Conservation (phyloP, 2,329 filamentous ascomycete genomes). For the Ophiostoma piceae region DNA sequence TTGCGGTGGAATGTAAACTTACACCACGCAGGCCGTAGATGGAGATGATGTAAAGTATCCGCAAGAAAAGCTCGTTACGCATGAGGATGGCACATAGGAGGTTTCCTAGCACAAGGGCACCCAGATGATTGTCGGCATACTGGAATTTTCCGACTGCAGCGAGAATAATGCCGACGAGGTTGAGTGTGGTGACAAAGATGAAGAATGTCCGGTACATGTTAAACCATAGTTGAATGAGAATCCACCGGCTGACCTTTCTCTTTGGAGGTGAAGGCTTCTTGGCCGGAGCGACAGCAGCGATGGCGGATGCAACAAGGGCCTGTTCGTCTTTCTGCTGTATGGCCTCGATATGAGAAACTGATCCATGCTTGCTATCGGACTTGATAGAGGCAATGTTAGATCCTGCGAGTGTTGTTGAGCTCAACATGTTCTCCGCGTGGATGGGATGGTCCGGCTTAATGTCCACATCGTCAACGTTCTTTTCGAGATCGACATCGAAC, state of each 20-base stretch:
- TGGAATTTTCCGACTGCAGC: constrained; percentile 31
- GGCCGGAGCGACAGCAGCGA: neutral
- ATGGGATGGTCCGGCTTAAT: neutral
- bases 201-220: constrained; percentile 41
- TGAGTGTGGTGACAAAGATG: constrained; percentile 36
- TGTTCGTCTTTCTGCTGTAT: neutral
- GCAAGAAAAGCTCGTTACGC: neutral
- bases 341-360: neutral
- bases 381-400: neutral
- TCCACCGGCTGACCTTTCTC: constrained; percentile 32
- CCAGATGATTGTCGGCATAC: neutral
- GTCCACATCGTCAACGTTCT: neutral
- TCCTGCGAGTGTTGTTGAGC: neutral
- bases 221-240: constrained; percentile 38
- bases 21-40: constrained; percentile 1
- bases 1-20: neutral
- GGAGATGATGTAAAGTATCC: neutral
- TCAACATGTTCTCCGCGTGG: neutral
- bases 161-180: constrained; percentile 36
- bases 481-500: neutral
- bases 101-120: neutral
- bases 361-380: neutral
- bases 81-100: neutral
- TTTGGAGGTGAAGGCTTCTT: neutral
- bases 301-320: too few species aligned